Evolutionary conservation across 108 stramenopile species (phyloP).

Genomic region (Phaeodactylum tricornutum): DNA sequence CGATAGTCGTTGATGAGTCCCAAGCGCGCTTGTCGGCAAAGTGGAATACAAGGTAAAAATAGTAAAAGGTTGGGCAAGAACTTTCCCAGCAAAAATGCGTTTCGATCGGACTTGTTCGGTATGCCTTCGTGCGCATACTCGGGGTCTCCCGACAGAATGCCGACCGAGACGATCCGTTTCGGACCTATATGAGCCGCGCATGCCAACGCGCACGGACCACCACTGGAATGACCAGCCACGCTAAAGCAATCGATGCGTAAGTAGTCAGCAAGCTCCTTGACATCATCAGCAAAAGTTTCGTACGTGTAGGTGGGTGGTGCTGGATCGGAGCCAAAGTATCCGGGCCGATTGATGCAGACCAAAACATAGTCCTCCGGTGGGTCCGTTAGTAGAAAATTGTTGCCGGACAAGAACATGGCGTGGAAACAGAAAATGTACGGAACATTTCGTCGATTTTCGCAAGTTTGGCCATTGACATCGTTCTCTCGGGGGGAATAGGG

Average conservation of each 20-base stretch:
- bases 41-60: slow-evolving; percentile 2
- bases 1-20: slow-evolving; percentile 13
- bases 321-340: slow-evolving; percentile 11
- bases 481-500: neutral
- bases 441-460: neutral
- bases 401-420: slow-evolving; percentile 13
- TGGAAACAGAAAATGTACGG: slow-evolving; percentile 15
- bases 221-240: slow-evolving; percentile 14
- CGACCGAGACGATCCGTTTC: slow-evolving; percentile 3
- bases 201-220: slow-evolving; percentile 13
- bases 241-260: slow-evolving; percentile 2
- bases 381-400: neutral
- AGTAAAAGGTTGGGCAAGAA: neutral
- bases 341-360: slow-evolving; percentile 12
- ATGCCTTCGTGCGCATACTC: slow-evolving; percentile 10
- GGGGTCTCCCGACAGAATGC: slow-evolving; percentile 8
- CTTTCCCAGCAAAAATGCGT: neutral
- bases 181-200: slow-evolving; percentile 6
- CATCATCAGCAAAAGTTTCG: slow-evolving; percentile 5
- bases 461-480: neutral
- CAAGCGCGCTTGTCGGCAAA: neutral
- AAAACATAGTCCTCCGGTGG: slow-evolving; percentile 4
- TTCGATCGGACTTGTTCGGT: slow-evolving; percentile 3
- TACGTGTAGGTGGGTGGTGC: slow-evolving; percentile 3
- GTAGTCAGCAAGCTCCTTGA: slow-evolving; percentile 11